These are phyloP conservation scores for Spongiforma sp. DNA, from an alignment of 1,284 basidiomycete genomes.

Conservation along the genomic window DNA sequence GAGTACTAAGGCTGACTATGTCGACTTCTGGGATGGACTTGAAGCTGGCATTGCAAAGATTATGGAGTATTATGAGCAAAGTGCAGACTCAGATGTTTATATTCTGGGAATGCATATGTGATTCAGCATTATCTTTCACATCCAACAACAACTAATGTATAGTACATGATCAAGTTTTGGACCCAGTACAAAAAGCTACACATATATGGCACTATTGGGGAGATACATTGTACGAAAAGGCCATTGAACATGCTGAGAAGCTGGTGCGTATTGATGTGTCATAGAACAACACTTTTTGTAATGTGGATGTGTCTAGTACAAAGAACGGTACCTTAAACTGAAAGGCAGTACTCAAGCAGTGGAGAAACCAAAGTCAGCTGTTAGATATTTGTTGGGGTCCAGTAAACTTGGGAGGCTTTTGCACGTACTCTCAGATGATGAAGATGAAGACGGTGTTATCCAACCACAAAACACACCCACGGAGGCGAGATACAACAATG, in stretches of 20 bases:
- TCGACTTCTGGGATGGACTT: not conserved
- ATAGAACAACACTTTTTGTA: not conserved
- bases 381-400: not conserved
- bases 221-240: not conserved
- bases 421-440: not conserved
- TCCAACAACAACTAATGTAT: not conserved
- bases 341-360: not conserved
- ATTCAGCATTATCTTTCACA: not conserved
- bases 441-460: not conserved
- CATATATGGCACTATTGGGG: slow-evolving; percentile 25
- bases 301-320: not conserved
- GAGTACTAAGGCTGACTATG: not conserved
- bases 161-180: not conserved
- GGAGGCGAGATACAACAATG: not conserved
- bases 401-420: not conserved
- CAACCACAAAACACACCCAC: too few relatives aligned
- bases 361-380: not conserved
- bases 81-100: not conserved
- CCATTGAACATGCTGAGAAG: slow-evolving; percentile 3
- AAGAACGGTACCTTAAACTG: not conserved
- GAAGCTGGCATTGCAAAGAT: not conserved
- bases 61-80: not conserved
- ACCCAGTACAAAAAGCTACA: slow-evolving; percentile 15
- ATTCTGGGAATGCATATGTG: slow-evolving; percentile 3
- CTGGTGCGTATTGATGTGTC: not conserved